Evolutionary conservation across 2,329 filamentous ascomycete species (phyloP).

Genomic region (Monosporascus sp.): DNA sequence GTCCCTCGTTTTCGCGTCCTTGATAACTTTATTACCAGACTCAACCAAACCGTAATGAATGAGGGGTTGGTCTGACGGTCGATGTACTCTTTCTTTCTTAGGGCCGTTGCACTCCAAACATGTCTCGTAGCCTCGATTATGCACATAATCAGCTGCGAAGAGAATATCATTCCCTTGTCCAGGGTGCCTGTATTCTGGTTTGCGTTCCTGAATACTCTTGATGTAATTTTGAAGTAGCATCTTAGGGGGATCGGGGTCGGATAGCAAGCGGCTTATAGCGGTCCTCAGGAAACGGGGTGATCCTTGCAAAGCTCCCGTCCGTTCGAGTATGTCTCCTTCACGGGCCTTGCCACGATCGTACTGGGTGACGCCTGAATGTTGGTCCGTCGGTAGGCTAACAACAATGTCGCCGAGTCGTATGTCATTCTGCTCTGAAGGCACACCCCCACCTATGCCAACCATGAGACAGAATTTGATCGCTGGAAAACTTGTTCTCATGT

Average conservation of each 20-base stretch:
- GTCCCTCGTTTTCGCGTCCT: conserved; percentile 15
- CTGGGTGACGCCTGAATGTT: conserved; percentile 16
- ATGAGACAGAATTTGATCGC: conserved; percentile 33
- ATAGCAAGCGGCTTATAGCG: conserved; percentile 3
- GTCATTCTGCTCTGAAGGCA: conserved; percentile 4
- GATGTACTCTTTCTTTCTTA: too few species aligned
- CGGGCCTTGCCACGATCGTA: conserved; percentile 17
- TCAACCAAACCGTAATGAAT: conserved; percentile 21
- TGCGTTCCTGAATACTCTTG: background rate
- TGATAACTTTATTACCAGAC: conserved; percentile 21
- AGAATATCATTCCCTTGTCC: conserved; percentile 12
- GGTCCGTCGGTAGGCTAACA: conserved; percentile 9
- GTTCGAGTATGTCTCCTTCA: conserved; percentile 7
- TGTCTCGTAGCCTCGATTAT: too few species aligned
- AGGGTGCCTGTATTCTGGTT: conserved; percentile 3
- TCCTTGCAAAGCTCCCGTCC: conserved; percentile 11
- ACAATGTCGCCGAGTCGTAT: conserved; percentile 22
- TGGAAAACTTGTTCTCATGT: conserved; percentile 27
- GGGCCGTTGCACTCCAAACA: too few species aligned
- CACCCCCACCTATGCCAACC: conserved; percentile 35
- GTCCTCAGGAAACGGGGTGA: conserved; percentile 12
- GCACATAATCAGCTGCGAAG: conserved; percentile 7
- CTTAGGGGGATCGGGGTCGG: too few species aligned
- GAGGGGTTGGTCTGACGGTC: conserved; percentile 1
- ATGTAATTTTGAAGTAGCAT: too few species aligned